Evolutionary conservation across 768 basidiomycete genomes (phyloP).

Genomic region (Hebeloma cylindrosporum): DNA sequence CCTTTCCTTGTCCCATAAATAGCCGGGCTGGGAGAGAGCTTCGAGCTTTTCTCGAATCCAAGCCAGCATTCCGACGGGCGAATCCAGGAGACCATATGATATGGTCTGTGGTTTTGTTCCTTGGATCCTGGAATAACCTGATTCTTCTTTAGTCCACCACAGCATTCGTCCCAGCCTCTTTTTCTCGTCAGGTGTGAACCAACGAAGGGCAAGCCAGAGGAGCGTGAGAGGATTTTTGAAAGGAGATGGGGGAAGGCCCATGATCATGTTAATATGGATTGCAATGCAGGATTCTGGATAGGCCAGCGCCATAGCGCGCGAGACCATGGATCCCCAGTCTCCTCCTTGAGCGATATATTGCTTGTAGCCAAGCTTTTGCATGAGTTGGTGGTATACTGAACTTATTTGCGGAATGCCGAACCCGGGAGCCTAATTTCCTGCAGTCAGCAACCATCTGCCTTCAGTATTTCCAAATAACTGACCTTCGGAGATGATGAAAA

Average conservation of each 20-base stretch:
- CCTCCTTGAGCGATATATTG: conserved; percentile 34
- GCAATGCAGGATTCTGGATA: conserved; percentile 27
- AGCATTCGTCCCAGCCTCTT: conserved; percentile 26
- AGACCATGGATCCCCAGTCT: conserved; percentile 33
- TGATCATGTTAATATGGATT: conserved; percentile 31
- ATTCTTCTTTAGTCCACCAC: conserved; percentile 30
- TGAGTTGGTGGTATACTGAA: conserved; percentile 33
- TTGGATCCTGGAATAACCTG: conserved; percentile 39
- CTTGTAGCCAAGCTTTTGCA: conserved; percentile 31
- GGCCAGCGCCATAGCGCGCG: conserved; percentile 26
- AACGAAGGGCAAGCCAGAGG: conserved; percentile 27
- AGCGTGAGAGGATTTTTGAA: conserved; percentile 23
- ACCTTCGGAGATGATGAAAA: conserved; percentile 34
- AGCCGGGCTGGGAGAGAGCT: conserved; percentile 20
- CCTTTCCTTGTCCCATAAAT: conserved; percentile 29
- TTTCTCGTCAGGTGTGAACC: conserved; percentile 34
- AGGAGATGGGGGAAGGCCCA: conserved; percentile 24
- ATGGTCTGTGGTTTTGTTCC: conserved; percentile 46
- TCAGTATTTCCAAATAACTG: background rate
- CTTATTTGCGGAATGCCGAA: conserved; percentile 26
- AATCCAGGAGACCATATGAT: conserved; percentile 48
- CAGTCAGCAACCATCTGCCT: background rate
- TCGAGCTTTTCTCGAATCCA: conserved; percentile 48
- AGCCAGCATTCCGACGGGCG: conserved; percentile 48
- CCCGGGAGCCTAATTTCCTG: conserved; percentile 21